These are phyloP conservation scores for Lepidium didymum DNA, from an alignment of 345 rosid genomes.

Conservation along the genomic window DNA sequence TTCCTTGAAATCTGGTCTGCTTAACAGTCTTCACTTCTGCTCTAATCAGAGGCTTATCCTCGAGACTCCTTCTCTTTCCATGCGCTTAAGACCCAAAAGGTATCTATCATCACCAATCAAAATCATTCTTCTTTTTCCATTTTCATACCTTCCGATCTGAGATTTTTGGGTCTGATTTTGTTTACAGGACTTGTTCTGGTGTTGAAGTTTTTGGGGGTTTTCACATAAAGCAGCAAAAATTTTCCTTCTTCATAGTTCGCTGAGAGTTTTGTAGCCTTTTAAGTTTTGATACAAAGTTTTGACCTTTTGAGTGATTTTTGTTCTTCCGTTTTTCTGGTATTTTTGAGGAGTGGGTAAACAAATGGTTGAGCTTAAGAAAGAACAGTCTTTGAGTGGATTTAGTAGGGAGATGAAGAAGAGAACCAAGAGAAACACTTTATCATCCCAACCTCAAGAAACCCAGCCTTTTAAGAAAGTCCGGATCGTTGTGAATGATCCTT, in stretches of 20 bases:
- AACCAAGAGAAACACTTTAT: conserved; percentile 6
- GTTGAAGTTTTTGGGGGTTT: conserved; percentile 66
- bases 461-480: conserved; percentile 49
- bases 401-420: background rate
- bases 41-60: conserved; percentile 49
- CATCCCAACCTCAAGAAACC: conserved; percentile 14
- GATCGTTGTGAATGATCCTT: conserved; percentile 68
- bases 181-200: conserved; percentile 79
- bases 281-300: conserved; percentile 20
- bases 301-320: conserved; percentile 3
- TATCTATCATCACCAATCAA: background rate
- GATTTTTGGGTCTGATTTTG: background rate
- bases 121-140: background rate
- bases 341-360: conserved; percentile 23
- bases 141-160: conserved; percentile 9
- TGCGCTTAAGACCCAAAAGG: conserved; percentile 91
- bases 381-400: conserved; percentile 18
- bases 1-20: background rate
- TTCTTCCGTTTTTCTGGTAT: conserved; percentile 2
- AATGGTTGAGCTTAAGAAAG: conserved; percentile 34
- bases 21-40: conserved; percentile 56
- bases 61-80: conserved; percentile 56
- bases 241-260: conserved; percentile 44
- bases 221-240: conserved; percentile 58
- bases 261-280: conserved; percentile 42